Conservation (phyloP, 768 basidiomycete species). For the Podaxis sp. region DNA sequence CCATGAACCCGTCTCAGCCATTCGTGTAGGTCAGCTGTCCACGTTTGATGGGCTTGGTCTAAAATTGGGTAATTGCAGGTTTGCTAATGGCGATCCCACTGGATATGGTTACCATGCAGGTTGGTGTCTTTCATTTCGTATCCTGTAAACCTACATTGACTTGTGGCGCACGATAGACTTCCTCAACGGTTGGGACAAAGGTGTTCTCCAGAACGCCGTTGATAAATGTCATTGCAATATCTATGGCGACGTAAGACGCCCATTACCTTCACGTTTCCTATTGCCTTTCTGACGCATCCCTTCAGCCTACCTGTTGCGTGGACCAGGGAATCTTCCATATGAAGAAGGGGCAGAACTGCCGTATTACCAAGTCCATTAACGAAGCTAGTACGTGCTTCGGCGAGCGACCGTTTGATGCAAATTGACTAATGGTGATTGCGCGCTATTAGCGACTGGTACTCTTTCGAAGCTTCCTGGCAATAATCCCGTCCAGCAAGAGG, state of each 20-base stretch:
- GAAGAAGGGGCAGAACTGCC: constrained; percentile 38
- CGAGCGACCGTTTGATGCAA: neutral
- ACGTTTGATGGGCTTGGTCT: neutral
- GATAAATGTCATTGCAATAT: constrained; percentile 49
- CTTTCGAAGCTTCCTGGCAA: constrained; percentile 49
- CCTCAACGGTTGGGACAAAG: constrained; percentile 59
- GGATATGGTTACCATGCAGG: constrained; percentile 62
- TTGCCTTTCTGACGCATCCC: constrained; percentile 9
- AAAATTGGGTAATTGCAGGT: constrained; percentile 24
- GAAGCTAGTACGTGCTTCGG: constrained; percentile 37
- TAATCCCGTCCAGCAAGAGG: constrained; percentile 46
- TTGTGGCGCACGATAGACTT: constrained; percentile 34
- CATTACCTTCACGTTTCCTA: neutral
- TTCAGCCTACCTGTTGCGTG: constrained; percentile 42
- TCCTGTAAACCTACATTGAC: neutral
- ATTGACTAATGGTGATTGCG: neutral
- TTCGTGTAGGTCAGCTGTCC: constrained; percentile 40
- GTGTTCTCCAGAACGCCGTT: constrained; percentile 53
- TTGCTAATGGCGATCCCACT: constrained; percentile 57
- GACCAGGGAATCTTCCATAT: constrained; percentile 42
- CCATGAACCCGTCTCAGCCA: constrained; percentile 47
- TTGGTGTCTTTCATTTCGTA: constrained; percentile 22
- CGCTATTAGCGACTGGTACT: constrained; percentile 41
- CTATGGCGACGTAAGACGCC: constrained; percentile 38
- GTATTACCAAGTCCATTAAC: constrained; percentile 44